phyloP scores from a whole-genome alignment of 768 basidiomycete genomes.

The Trametes cubensis region DNA sequence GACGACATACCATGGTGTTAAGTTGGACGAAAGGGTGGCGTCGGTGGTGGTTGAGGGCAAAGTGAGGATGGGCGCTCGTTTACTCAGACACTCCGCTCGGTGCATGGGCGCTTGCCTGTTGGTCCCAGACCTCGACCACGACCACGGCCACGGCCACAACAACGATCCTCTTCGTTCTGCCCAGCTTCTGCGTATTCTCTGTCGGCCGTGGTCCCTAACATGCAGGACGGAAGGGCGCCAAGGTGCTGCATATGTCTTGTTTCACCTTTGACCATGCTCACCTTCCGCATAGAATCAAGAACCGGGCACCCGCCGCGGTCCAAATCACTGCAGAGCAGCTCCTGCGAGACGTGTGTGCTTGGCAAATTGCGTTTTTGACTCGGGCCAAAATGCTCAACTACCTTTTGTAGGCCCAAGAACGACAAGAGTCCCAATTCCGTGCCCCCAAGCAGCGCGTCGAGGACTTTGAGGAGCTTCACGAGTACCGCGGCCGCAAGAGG shows the following conservation, averaged over 20 bases:
- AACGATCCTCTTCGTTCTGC: neutral
- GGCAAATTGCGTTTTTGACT: neutral
- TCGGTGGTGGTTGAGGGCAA: slow-evolving; percentile 20
- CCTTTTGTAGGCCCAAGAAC: slow-evolving; percentile 81
- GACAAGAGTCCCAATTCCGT: slow-evolving; percentile 89
- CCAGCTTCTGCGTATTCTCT: too few species aligned
- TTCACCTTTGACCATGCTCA: neutral
- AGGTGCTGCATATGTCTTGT: slow-evolving; percentile 44
- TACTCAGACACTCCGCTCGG: neutral
- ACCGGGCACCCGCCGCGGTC: slow-evolving; percentile 91
- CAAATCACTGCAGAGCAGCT: slow-evolving; percentile 99
- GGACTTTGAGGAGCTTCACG: slow-evolving; percentile 89
- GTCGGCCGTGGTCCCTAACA: too few species aligned
- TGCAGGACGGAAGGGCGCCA: slow-evolving; percentile 84
- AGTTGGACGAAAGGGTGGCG: neutral
- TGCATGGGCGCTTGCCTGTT: neutral
- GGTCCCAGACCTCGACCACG: neutral
- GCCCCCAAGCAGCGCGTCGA: slow-evolving; percentile 95
- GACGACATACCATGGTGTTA: neutral
- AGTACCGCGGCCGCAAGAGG: slow-evolving; percentile 89
- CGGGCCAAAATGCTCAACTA: neutral
- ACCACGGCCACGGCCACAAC: neutral
- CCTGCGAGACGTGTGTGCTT: slow-evolving; percentile 74
- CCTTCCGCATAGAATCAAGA: slow-evolving; percentile 71
- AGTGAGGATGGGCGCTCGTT: slow-evolving; percentile 10